These are phyloP conservation scores for Nakataea oryzae DNA, from an alignment of 2,329 filamentous ascomycete species.

Conservation along the genomic window DNA sequence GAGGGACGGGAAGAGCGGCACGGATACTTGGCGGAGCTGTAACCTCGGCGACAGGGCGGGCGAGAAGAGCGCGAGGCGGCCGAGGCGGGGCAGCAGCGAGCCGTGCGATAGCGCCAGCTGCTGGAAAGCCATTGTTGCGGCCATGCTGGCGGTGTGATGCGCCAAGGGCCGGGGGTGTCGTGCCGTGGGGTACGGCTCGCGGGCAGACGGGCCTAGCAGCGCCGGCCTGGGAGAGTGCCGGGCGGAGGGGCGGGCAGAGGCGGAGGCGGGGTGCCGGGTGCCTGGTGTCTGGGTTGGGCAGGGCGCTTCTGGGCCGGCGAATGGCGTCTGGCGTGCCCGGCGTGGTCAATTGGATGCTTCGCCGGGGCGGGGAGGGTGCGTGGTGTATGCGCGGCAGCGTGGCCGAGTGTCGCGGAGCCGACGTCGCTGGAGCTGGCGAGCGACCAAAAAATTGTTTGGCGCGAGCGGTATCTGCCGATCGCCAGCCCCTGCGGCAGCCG, in stretches of 20 bases:
- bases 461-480: not conserved
- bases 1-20: slow-evolving; percentile 14
- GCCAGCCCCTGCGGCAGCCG: no score
- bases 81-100: slow-evolving; percentile 11
- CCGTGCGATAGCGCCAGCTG: slow-evolving; percentile 11
- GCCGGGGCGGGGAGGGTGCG: no score
- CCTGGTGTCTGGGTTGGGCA: not conserved
- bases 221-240: not conserved
- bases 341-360: not conserved
- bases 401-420: not conserved
- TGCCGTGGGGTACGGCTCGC: not conserved
- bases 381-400: not conserved
- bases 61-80: slow-evolving; percentile 9
- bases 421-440: not conserved
- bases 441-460: not conserved
- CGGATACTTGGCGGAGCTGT: slow-evolving; percentile 9
- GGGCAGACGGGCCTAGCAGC: not conserved
- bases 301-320: not conserved
- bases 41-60: slow-evolving; percentile 2
- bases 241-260: not conserved
- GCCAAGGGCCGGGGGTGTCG: not conserved
- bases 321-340: not conserved
- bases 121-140: slow-evolving; percentile 9
- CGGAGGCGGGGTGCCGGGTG: no score
- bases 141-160: slow-evolving; percentile 11